Percentiles rank a stretch among this genome's conserved stretches.
These are phyloP conservation scores for Leccinum idahoense DNA, from an alignment of 1,284 basidiomycete species.

Conservation along the genomic window DNA sequence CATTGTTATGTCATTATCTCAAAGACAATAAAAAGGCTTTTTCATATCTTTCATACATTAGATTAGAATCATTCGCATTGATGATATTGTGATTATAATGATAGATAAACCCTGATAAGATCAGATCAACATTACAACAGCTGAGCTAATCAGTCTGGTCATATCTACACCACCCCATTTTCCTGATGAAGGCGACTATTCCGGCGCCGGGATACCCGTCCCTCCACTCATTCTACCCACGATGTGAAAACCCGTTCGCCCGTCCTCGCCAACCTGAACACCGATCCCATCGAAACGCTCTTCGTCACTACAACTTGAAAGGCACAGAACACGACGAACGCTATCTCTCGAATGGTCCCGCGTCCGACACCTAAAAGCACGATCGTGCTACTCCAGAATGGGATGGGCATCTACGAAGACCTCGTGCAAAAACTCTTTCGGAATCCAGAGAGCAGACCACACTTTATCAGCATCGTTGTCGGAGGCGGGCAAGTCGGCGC, in stretches of 20 bases:
- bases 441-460: constrained; percentile 69
- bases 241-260: constrained; percentile 11
- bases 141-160: too few species aligned
- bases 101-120: too few species aligned
- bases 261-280: constrained; percentile 20
- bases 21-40: too few species aligned
- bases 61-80: too few species aligned
- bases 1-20: too few species aligned
- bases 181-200: constrained; percentile 7
- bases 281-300: constrained; percentile 57
- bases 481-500: constrained; percentile 30
- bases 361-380: constrained; percentile 71
- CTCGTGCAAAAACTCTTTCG: constrained; percentile 70
- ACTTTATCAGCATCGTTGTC: constrained; percentile 63
- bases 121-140: too few species aligned
- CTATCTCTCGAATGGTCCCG: constrained; percentile 57
- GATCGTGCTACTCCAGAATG: constrained; percentile 89
- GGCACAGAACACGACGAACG: constrained; percentile 59
- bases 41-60: too few species aligned
- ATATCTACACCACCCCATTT: too few species aligned
- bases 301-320: constrained; percentile 72
- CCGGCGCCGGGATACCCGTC: constrained; percentile 26
- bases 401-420: constrained; percentile 85
- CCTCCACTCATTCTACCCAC: constrained; percentile 12
- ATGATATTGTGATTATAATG: too few species aligned